Evolutionary conservation across 1,139 yeast species (phyloP), one percentile per base, ranked within the genome.

Genomic region (Magnusiomyces paraingens): DNA sequence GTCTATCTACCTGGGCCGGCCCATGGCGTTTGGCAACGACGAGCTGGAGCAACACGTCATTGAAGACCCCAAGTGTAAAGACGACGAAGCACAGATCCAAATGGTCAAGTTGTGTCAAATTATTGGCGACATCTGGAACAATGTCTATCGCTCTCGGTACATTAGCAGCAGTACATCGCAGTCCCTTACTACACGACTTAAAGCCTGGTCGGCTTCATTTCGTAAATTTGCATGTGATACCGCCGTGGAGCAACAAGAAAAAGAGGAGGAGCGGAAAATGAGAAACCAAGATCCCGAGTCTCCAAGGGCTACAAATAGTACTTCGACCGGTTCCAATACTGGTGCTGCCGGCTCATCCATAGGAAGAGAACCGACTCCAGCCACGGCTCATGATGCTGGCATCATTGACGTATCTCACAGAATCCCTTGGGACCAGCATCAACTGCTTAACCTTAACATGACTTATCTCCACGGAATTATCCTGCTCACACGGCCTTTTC

Each of bases 401-500:
- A 18, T 50, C 21, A 48, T 57, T 15, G 55, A 57, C 11, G 50
- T 46, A 35, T 21, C 52, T 8, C 52, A 53, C 43, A 57, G 55
- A 26, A 58, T 56, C 20, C 54, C 54, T 1, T 52, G 51, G 51
- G 65, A 70, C 39, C 61, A 68, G 51, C 58, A 60, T 29, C 50
- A 54, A 18, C 57, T 64, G 14, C 63, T 73, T 20, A 64, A 72
- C 14, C 64, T 74, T 2, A 78, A 77, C 62, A 64, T 76, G 22
- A 65, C 71, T 10, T 74, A 76, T 55, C 63, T 77, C 39, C 70
- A 70, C 61, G 74, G 76, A 1, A 70, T 76, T 21, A 69, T 76
- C 58, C 62, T 77, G 29, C 64, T 78, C 20, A 68, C 78, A 38
- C 67, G 80, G 21, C 81, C 82, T 11, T 76, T 77, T 57, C 74